A percentile compares a stretch with the other conserved stretches of the same genome.
Conservation (phyloP, 208 protist species). For the Leishmania gerbilli region DNA sequence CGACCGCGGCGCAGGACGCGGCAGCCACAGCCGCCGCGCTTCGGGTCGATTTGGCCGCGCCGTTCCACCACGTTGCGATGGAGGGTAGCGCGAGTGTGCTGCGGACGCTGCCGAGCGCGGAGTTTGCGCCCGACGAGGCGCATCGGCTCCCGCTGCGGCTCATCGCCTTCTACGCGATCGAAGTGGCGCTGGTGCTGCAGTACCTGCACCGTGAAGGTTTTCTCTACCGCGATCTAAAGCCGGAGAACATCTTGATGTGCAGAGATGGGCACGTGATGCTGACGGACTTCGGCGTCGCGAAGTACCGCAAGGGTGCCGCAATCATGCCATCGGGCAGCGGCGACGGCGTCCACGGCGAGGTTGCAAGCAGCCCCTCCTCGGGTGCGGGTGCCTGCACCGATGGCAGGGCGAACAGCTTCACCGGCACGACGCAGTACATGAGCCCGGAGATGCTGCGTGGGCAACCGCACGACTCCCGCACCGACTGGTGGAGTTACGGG, state of each 20-base stretch:
- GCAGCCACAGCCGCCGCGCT: conserved; percentile 12
- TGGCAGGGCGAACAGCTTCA: conserved; percentile 82
- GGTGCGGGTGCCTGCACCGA: conserved; percentile 3
- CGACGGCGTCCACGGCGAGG: not conserved
- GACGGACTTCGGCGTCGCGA: conserved; percentile 96
- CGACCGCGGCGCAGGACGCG: conserved; percentile 8
- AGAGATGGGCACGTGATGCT: conserved; percentile 92
- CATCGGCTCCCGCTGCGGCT: conserved; percentile 71
- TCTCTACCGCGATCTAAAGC: conserved; percentile 94
- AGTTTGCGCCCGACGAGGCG: conserved; percentile 47
- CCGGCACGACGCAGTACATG: conserved; percentile 95
- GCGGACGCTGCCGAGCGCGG: conserved; percentile 7
- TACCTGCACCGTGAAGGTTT: conserved; percentile 89
- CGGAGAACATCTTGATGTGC: conserved; percentile 94
- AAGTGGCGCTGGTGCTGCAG: conserved; percentile 88
- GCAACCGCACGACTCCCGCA: conserved; percentile 82
- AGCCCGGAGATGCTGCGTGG: conserved; percentile 93
- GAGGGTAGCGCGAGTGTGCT: conserved; percentile 21
- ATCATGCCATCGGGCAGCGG: conserved; percentile 20
- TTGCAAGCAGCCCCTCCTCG: not conserved
- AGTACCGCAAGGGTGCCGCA: conserved; percentile 68
- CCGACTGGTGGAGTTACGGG: conserved; percentile 97
- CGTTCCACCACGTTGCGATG: conserved; percentile 37
- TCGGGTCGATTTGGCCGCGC: conserved; percentile 31
- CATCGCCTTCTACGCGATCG: conserved; percentile 89